Percentiles rank a stretch among this genome's conserved stretches.
These are phyloP conservation scores for Cyphellophora attinorum DNA, from an alignment of 2,329 filamentous ascomycete genomes.

Conservation along the genomic window DNA sequence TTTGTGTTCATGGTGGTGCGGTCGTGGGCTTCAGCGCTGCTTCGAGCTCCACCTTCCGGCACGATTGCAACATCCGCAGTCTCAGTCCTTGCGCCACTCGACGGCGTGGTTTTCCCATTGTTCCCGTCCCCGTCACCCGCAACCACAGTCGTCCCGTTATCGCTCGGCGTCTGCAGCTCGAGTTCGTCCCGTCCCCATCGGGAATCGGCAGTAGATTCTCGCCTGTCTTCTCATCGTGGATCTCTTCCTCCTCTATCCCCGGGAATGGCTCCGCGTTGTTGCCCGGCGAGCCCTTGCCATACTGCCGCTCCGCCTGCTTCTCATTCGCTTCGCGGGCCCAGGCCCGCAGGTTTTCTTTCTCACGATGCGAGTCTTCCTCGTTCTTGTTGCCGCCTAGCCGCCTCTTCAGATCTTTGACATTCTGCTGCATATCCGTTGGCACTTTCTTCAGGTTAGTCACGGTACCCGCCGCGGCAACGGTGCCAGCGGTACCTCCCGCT, in stretches of 20 bases:
- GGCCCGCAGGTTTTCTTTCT: constrained; percentile 26
- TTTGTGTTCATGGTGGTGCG: constrained; percentile 3
- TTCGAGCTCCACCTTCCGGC: not conserved
- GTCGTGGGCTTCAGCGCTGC: not conserved
- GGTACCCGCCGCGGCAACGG: constrained; percentile 22
- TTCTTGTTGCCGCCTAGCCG: constrained; percentile 10
- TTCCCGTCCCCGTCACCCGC: no score
- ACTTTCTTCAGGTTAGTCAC: constrained; percentile 19
- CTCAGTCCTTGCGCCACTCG: no score
- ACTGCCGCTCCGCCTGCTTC: constrained; percentile 25
- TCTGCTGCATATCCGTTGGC: constrained; percentile 22
- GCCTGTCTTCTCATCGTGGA: no score
- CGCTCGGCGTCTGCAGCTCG: no score
- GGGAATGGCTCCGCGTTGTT: no score
- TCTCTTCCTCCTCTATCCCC: no score
- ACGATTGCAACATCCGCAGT: not conserved
- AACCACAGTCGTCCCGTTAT: no score
- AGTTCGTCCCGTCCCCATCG: no score
- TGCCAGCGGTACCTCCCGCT: constrained; percentile 13
- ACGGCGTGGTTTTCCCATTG: no score
- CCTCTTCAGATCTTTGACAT: constrained; percentile 22
- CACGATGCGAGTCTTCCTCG: constrained; percentile 11
- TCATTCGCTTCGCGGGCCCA: constrained; percentile 25
- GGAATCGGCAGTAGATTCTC: no score
- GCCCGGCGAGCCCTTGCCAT: constrained; percentile 15